Evolutionary conservation across 768 basidiomycete genomes (phyloP), one percentile per base, ranked within the genome.

Genomic region (Dacryopinax spathularia): DNA sequence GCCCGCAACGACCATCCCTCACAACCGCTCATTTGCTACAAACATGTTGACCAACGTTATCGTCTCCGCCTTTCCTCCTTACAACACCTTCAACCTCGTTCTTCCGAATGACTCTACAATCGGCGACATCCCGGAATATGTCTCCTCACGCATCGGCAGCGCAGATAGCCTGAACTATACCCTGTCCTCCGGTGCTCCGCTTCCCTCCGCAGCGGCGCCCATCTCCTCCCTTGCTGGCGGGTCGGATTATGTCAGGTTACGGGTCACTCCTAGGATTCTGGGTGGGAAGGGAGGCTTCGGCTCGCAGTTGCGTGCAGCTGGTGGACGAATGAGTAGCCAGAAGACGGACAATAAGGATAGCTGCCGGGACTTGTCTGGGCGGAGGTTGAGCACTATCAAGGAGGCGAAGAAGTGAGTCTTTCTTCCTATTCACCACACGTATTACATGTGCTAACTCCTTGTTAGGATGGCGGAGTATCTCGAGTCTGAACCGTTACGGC

Each of bases 261-360:
- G 90, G 0, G 78, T 95, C n/a, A 76, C 81, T 0, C 87, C 91
- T 0, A 78, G 86, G 27, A 71, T 97, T 6, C 78, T 80, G 1
- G 95, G 95, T 60, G 96, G 96, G 20, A 99, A 98, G 75, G 95
- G 96, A 73, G 96, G 95, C 34, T 98, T 99, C 70, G 96, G 96
- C 2, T 90, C 88, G 18, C 93, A 97, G 77, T 79, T 99, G 67
- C 83, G 96, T 73, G 95, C 96, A 0, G 95, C 95, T 15, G 96
- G 96, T 67, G 95, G 96, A 13, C 83, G 95, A 33, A 99, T 99
- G 96, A 91, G 88, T 71, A 89, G 87, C 68, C 91, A 93, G 77
- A 92, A 92, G 79, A 92, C 91, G 25, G 93, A 80, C 74, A 94
- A 93, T 73, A 93, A 93, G 66, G 94, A 98, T 72, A 90, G 89